phyloP scores from a whole-genome alignment of 306 rosid genomes.

The Dalbergia cochinchinensis region DNA sequence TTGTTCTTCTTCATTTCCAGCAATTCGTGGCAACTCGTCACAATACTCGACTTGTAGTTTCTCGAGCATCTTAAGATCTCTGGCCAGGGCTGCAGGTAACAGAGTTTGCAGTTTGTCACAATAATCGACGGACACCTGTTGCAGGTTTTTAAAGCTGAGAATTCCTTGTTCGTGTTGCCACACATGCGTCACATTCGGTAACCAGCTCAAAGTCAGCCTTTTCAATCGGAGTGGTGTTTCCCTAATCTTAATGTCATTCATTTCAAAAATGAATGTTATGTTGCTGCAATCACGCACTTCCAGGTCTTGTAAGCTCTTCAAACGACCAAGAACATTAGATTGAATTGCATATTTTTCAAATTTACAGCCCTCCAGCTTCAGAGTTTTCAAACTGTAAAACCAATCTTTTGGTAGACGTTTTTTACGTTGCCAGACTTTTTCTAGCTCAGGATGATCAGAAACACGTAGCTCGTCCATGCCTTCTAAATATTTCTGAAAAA shows the following conservation, averaged over 20 bases:
- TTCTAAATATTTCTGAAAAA: slow-evolving; percentile 22
- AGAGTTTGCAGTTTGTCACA: background rate
- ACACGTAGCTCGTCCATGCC: slow-evolving; percentile 6
- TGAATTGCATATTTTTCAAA: slow-evolving; percentile 21
- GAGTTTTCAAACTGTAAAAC: slow-evolving; percentile 25
- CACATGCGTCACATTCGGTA: background rate
- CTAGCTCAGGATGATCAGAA: background rate
- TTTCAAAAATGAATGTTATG: background rate
- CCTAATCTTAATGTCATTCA: background rate
- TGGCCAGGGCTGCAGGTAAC: slow-evolving; percentile 14
- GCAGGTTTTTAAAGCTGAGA: slow-evolving; percentile 14
- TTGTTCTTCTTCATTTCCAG: background rate
- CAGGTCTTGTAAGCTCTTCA: slow-evolving; percentile 30
- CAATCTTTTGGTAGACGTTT: background rate
- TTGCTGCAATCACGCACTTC: background rate
- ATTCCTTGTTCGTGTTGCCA: slow-evolving; percentile 25
- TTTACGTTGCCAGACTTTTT: background rate
- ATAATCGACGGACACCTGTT: background rate
- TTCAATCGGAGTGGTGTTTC: slow-evolving; percentile 7
- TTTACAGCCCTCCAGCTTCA: background rate
- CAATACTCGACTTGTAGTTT: background rate
- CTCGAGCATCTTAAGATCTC: slow-evolving; percentile 19
- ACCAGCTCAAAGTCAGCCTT: background rate
- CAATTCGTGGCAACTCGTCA: background rate
- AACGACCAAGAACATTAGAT: background rate